phyloP scores from a whole-genome alignment of 257 asterid genomes.

The Paulownia fortunei region DNA sequence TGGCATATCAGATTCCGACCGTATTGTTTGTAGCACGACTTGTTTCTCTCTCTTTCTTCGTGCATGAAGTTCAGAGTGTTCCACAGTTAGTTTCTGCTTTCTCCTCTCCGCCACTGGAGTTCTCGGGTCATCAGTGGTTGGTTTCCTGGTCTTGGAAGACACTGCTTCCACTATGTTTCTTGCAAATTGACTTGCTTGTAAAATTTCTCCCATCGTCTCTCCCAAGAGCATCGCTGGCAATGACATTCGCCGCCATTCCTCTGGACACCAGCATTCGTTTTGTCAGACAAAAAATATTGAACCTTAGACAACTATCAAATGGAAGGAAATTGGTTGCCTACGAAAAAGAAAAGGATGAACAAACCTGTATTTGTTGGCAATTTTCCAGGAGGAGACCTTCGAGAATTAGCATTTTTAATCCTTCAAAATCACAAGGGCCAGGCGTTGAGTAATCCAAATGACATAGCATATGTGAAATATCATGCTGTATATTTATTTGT shows the following conservation, averaged over 20 bases:
- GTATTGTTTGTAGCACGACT: conserved; percentile 16
- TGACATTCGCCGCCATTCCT: conserved; percentile 73
- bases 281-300: too few species aligned
- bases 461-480: too few species aligned
- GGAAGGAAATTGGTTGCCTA: too few species aligned
- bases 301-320: too few species aligned
- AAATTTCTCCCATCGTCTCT: conserved; percentile 69
- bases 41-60: conserved; percentile 57
- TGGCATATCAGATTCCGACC: conserved; percentile 27
- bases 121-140: not conserved
- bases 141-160: not conserved
- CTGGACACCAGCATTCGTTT: conserved; percentile 25
- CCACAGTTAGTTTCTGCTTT: conserved; percentile 20
- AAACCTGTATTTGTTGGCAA: not conserved
- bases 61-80: conserved; percentile 46
- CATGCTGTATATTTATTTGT: too few species aligned
- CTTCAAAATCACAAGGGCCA: not conserved
- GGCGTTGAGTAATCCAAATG: too few species aligned
- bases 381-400: conserved; percentile 14
- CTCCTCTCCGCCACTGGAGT: conserved; percentile 46
- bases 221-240: conserved; percentile 77
- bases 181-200: conserved; percentile 64
- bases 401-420: not conserved
- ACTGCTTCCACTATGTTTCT: conserved; percentile 55
- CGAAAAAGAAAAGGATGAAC: not conserved